Conservation (phyloP, 805 yeast species). For the Zygosaccharomyces pseudorouxii region DNA sequence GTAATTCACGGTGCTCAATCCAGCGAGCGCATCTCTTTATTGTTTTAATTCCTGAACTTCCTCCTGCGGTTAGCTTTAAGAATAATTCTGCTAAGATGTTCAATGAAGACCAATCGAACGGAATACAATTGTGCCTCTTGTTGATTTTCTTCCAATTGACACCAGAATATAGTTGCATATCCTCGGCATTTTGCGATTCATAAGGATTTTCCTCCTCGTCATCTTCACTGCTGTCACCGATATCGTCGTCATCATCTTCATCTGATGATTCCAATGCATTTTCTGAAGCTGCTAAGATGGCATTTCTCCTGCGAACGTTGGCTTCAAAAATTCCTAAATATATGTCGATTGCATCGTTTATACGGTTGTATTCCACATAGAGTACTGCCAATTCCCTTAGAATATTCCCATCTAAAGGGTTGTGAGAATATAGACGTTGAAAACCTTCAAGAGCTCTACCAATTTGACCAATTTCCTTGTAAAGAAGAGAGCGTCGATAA, state of each 20-base stretch:
- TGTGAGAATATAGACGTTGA: constrained; percentile 49
- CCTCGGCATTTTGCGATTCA: constrained; percentile 21
- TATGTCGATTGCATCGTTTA: constrained; percentile 68
- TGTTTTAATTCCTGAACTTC: constrained; percentile 57
- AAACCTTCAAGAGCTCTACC: constrained; percentile 74
- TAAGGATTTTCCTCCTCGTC: constrained; percentile 19
- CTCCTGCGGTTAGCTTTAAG: constrained; percentile 49
- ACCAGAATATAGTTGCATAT: constrained; percentile 27
- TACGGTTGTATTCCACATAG: constrained; percentile 48
- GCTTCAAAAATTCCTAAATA: constrained; percentile 60
- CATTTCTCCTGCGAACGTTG: constrained; percentile 45
- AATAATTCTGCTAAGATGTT: constrained; percentile 80
- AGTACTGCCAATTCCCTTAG: constrained; percentile 57
- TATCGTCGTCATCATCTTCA: constrained; percentile 25
- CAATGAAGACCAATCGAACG: constrained; percentile 83
- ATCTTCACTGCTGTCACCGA: constrained; percentile 13
- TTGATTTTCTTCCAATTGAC: constrained; percentile 30
- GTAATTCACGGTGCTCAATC: constrained; percentile 65
- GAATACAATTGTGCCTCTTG: constrained; percentile 38
- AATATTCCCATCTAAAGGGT: constrained; percentile 57
- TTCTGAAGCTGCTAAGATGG: constrained; percentile 29
- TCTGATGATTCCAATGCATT: constrained; percentile 33
- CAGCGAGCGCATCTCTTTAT: constrained; percentile 75
- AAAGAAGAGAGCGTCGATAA: constrained; percentile 60
- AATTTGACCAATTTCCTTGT: constrained; percentile 58